A percentile compares a stretch with the other conserved stretches of the same genome.
Conservation (phyloP, 2,329 filamentous ascomycete genomes). For the Sporothrix humicola region DNA sequence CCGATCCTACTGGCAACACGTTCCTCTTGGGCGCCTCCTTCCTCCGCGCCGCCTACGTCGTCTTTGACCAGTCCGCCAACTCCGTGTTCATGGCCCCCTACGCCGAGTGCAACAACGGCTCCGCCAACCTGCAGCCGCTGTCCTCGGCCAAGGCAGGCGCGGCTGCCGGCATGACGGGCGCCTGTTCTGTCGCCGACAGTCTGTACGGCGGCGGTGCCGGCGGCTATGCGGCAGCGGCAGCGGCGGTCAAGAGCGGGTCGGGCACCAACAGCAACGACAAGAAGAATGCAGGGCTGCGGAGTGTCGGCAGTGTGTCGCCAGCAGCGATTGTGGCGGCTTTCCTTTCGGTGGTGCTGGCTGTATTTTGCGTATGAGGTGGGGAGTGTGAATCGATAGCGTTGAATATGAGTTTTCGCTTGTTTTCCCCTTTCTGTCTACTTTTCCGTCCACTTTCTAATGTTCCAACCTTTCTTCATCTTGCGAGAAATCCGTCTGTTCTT, state of each 20-base stretch:
- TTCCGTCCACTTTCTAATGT: too few species aligned
- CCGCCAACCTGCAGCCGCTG: constrained; percentile 25
- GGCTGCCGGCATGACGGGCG: constrained; percentile 35
- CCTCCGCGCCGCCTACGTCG: constrained; percentile 44
- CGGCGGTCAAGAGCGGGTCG: background rate
- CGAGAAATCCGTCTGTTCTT: too few species aligned
- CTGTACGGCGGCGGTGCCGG: constrained; percentile 21
- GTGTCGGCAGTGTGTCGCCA: background rate
- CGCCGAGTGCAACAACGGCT: constrained; percentile 41
- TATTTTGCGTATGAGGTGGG: background rate
- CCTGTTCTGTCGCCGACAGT: constrained; percentile 33
- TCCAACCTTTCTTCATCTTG: too few species aligned
- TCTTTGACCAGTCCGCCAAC: constrained; percentile 45
- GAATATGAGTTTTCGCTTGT: background rate
- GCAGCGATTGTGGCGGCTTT: background rate
- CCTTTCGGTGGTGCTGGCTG: background rate
- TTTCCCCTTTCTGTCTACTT: background rate
- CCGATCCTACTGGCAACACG: constrained; percentile 28
- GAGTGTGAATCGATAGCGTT: too few species aligned
- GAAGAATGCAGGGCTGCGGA: constrained; percentile 10
- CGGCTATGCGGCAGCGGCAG: background rate
- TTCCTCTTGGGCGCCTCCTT: constrained; percentile 45
- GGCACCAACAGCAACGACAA: constrained; percentile 3
- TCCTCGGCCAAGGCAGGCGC: constrained; percentile 29
- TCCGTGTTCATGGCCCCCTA: constrained; percentile 44